Conservation (phyloP, 2,329 filamentous ascomycete species). For the Escovopsis sp. region DNA sequence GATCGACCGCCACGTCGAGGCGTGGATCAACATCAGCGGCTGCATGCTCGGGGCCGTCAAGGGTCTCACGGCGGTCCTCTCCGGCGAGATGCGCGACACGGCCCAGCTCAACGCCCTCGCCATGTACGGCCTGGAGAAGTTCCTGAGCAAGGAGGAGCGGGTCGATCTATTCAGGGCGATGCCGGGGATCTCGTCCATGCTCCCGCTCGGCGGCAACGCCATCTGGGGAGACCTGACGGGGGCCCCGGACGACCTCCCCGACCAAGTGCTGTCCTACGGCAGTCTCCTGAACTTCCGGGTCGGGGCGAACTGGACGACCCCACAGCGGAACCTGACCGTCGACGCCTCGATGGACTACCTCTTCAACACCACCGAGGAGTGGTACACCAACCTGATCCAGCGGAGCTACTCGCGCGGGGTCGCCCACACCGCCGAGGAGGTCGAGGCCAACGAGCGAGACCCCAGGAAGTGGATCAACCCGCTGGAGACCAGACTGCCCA, state of each 20-base stretch:
- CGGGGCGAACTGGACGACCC: conserved; percentile 46
- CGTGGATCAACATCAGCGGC: conserved; percentile 96
- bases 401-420: conserved; percentile 77
- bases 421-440: conserved; percentile 63
- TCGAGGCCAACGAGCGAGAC: conserved; percentile 67
- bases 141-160: conserved; percentile 77
- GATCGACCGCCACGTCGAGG: conserved; percentile 81
- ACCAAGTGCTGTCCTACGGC: conserved; percentile 60
- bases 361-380: conserved; percentile 62
- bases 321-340: conserved; percentile 66
- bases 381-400: conserved; percentile 65
- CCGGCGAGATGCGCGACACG: conserved; percentile 96
- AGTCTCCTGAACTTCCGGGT: conserved; percentile 72
- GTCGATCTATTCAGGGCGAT: conserved; percentile 92
- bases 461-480: conserved; percentile 88
- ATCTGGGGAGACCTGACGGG: conserved; percentile 87
- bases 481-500: conserved; percentile 71
- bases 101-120: conserved; percentile 93
- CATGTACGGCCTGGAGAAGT: conserved; percentile 92
- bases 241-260: conserved; percentile 74
- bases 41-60: conserved; percentile 96
- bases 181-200: conserved; percentile 93
- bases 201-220: conserved; percentile 81
- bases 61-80: conserved; percentile 76
- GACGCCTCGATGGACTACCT: conserved; percentile 64